phyloP scores from a whole-genome alignment of 2,329 filamentous ascomycete genomes.

The Cladosporium sp. region DNA sequence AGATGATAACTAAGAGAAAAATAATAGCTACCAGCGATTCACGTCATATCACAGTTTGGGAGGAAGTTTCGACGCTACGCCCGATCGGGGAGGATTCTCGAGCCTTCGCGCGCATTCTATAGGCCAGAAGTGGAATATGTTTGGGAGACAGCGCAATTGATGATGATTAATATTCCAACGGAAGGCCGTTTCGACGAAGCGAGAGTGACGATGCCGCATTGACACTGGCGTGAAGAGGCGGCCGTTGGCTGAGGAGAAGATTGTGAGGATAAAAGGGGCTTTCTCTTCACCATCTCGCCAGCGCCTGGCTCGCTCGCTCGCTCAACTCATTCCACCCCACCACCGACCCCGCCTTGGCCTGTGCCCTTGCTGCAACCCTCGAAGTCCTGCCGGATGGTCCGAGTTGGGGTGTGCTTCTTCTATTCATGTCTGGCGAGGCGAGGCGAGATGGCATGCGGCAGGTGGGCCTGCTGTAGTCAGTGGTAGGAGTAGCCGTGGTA shows the following conservation, averaged over 20 bases:
- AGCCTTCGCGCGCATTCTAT: conserved; percentile 12
- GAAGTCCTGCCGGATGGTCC: conserved; percentile 6
- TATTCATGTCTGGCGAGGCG: not conserved
- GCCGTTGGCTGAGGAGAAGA: conserved; percentile 2
- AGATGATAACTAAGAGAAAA: conserved; percentile 1
- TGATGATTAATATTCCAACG: not conserved
- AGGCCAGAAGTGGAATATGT: not conserved
- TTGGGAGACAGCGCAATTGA: not conserved
- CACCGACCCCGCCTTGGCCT: conserved; percentile 15
- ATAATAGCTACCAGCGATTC: conserved; percentile 8
- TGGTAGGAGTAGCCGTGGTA: not conserved
- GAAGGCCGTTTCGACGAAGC: not conserved
- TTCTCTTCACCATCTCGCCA: not conserved
- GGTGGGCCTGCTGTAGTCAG: not conserved
- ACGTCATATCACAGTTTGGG: conserved; percentile 7
- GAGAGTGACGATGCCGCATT: not conserved
- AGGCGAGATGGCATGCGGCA: not conserved
- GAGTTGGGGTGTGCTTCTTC: not conserved
- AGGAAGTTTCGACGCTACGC: conserved; percentile 7
- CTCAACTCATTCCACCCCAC: conserved; percentile 11
- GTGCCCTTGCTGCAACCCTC: conserved; percentile 14
- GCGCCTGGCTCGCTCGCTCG: not conserved
- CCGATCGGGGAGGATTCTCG: conserved; percentile 5
- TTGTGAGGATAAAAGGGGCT: conserved; percentile 7
- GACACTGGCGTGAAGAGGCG: conserved; percentile 2